Conservation (phyloP, 768 basidiomycete genomes). For the Lactarius evosmus region DNA sequence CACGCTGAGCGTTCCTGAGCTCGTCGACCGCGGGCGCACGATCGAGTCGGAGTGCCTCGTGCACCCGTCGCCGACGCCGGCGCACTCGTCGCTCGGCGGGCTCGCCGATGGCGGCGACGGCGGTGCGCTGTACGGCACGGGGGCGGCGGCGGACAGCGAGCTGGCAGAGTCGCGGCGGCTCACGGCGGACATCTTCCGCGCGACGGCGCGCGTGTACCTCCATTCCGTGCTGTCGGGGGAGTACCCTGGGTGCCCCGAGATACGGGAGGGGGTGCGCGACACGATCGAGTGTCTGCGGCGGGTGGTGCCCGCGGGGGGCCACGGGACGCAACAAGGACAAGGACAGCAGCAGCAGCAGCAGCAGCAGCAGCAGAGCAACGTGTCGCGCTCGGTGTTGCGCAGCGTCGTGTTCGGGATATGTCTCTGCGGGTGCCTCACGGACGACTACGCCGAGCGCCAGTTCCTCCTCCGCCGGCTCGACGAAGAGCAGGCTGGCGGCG, state of each 20-base stretch:
- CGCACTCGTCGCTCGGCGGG: slow-evolving; percentile 12
- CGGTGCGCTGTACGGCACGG: slow-evolving; percentile 9
- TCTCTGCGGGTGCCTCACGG: slow-evolving; percentile 67
- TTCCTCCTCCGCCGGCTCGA: slow-evolving; percentile 47
- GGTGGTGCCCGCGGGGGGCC: slow-evolving; percentile 38
- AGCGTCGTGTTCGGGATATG: slow-evolving; percentile 79
- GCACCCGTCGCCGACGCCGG: slow-evolving; percentile 33
- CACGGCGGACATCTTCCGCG: slow-evolving; percentile 57
- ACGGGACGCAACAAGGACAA: background rate
- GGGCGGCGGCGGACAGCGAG: slow-evolving; percentile 26
- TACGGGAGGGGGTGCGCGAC: slow-evolving; percentile 50
- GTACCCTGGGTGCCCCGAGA: slow-evolving; percentile 61
- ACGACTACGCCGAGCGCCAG: slow-evolving; percentile 42
- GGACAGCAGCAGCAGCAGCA: background rate
- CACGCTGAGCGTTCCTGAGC: slow-evolving; percentile 54
- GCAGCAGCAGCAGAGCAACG: slow-evolving; percentile 17
- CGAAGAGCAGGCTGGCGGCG: slow-evolving; percentile 49
- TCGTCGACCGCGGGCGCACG: slow-evolving; percentile 50
- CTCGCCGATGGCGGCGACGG: slow-evolving; percentile 2
- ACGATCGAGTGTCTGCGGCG: slow-evolving; percentile 47
- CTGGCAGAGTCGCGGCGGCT: slow-evolving; percentile 37
- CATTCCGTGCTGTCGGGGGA: slow-evolving; percentile 75
- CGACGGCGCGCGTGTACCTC: slow-evolving; percentile 70
- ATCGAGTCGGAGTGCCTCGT: slow-evolving; percentile 49
- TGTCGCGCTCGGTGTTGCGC: slow-evolving; percentile 56